Base-by-base conservation (phyloP, 805 yeast genomes). In the Hanseniaspora taiwanica region DNA sequence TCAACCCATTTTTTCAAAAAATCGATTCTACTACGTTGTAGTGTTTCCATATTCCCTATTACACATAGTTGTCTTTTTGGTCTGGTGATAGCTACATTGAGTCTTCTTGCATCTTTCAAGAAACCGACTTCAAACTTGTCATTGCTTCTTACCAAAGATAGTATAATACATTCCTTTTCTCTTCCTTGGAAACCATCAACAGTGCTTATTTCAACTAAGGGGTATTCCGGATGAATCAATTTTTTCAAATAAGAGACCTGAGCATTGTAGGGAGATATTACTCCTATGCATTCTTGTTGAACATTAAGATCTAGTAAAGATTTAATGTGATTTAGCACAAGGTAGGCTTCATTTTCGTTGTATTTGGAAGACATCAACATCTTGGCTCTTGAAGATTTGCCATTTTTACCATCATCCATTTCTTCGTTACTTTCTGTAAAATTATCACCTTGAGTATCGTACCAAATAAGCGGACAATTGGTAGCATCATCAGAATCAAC, bases 171-270 rank as follows among this genome's bases (percentile, higher is more conserved):
- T 50, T 87, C 93, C 56, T 89, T 91, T 54, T 89, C 98, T 45
- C 96, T 66, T 1, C 98, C 98, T 63, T 89, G 98, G 52, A 89
- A 91, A 1, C 96, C 96, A 61, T 89, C 98, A 4, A 89, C 89
- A 0, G 96, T 84, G 4, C 94, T 75, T 0, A 87, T 72, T 53
- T 89, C 97, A 5, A 89, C 62, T 2, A 45, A 53, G 1, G 71
- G 66, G 37, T 60, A 62, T 16, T 46, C 39, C 3, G 55, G 55
- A 24, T 65, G 62, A 1, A 81, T 46, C 9, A 65, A 40, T 33
- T 60, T 64, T 46, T 76, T 75, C 23, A 89, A 48, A 12, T 71
- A 52, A 0, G 78, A 56, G 1, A 86, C 94, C 54, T 89, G 98
- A 0, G 94, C 94, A 51, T 72, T 78, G 53, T 89, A 89, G 0